Conservation (phyloP, 306 rosid species). For the Rosa persica region DNA sequence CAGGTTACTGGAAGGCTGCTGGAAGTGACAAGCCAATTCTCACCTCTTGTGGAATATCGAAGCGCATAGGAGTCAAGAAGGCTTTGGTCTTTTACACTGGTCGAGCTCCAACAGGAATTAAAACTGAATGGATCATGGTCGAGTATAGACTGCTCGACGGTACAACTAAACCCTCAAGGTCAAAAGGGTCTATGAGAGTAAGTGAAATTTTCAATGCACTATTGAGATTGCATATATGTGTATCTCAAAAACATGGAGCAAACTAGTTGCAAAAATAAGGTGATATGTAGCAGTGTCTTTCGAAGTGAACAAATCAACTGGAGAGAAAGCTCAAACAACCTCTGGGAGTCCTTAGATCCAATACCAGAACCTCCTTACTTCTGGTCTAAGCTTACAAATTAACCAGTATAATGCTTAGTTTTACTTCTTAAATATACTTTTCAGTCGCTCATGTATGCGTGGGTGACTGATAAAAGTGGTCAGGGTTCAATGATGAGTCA, state of each 20-base stretch:
- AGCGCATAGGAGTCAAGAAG: conserved; percentile 64
- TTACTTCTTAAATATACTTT: background rate
- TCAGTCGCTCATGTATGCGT: no score
- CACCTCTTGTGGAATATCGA: conserved; percentile 42
- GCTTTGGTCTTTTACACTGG: conserved; percentile 62
- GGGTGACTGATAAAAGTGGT: background rate
- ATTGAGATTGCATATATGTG: conserved; percentile 2
- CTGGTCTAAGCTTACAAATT: background rate
- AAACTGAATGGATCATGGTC: conserved; percentile 70
- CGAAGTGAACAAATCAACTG: background rate
- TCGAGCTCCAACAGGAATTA: conserved; percentile 52
- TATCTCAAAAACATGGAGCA: background rate
- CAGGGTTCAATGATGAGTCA: background rate
- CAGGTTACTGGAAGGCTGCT: conserved; percentile 77
- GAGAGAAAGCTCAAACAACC: background rate
- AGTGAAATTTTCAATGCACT: conserved; percentile 14
- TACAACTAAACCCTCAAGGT: conserved; percentile 32
- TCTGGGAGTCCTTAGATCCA: background rate
- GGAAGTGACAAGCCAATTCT: conserved; percentile 66
- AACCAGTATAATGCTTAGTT: no score
- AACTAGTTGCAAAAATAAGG: background rate
- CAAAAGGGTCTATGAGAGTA: conserved; percentile 71
- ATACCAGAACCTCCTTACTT: background rate
- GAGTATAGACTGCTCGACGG: conserved; percentile 55
- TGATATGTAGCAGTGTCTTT: background rate